Base-by-base conservation (phyloP, 495 filamentous ascomycete genomes). In the Aspergillus carlsbadensis region DNA sequence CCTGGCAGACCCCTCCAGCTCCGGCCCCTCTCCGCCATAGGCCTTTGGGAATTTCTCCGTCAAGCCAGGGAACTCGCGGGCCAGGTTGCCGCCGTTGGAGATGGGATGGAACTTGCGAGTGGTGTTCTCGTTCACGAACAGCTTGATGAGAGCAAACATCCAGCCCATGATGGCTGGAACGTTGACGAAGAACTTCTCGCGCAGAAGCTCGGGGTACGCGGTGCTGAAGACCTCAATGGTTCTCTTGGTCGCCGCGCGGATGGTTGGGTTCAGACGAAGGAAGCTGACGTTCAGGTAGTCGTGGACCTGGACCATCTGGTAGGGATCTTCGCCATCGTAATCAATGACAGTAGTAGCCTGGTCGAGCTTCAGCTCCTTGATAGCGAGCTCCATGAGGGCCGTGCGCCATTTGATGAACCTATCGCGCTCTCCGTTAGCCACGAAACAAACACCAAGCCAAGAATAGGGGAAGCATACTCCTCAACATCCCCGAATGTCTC, bases 131-230 rank as follows among this genome's bases (percentile, higher is more conserved):
- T 84, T 83, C 40, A 94, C 72, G 65, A 96, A 82, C 18, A 90
- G 69, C 79, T 91, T 95, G 77, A 95, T 88, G 49, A 86, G 77
- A 26, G 71, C 71, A 66, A 87, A 96, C 67, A 96, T 79, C 83
- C 91, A 96, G 43, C 87, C 87, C 91, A 95, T 96, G 63, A 96
- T 75, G 49, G 83, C 68, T 0, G 92, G 91, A 6, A 96, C 89
- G 56, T 96, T 96, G 73, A 96, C 87, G 65, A 96, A 96, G 81
- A 88, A 94, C 78, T 96, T 96, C 70, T 91, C 82, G 52, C 86
- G 85, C 26, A 96, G 79, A 18, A 94, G 82, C 75, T 96, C 92
- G 0, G 92, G 92, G 75, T 96, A 96, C 47, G 87, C 85, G 46
- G 81, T 83, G 41, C 79, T 74, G 71, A 96, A 89, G 18, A 87